These are phyloP conservation scores for Myochromella boudieri DNA, from an alignment of 768 basidiomycete genomes.

Conservation along the genomic window DNA sequence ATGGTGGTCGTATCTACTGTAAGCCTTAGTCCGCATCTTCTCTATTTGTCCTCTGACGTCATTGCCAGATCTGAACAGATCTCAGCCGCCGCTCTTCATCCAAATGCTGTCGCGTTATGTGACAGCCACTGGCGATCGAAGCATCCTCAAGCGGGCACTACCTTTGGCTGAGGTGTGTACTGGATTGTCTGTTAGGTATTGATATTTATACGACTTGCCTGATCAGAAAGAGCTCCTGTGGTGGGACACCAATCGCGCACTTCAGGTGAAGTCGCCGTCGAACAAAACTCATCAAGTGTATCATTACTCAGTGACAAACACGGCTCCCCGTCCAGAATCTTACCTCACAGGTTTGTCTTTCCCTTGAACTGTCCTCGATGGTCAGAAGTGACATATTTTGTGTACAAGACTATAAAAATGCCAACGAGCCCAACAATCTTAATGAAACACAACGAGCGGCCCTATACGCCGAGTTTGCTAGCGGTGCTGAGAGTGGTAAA, in stretches of 20 bases:
- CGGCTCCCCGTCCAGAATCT: slow-evolving; percentile 87
- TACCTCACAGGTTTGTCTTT: slow-evolving; percentile 55
- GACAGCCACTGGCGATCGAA: slow-evolving; percentile 62
- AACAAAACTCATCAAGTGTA: slow-evolving; percentile 64
- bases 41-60: background rate
- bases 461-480: slow-evolving; percentile 86
- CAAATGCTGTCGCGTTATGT: slow-evolving; percentile 95
- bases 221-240: slow-evolving; percentile 73
- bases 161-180: slow-evolving; percentile 72
- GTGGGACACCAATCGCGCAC: slow-evolving; percentile 77
- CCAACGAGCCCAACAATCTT: slow-evolving; percentile 66
- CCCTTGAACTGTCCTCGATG: background rate
- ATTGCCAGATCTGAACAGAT: slow-evolving; percentile 76
- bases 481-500: slow-evolving; percentile 79
- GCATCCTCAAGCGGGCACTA: slow-evolving; percentile 78
- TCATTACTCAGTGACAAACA: slow-evolving; percentile 78
- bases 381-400: slow-evolving; percentile 1
- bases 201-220: background rate
- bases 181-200: background rate
- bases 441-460: slow-evolving; percentile 58
- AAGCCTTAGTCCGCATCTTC: slow-evolving; percentile 18
- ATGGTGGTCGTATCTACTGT: slow-evolving; percentile 93
- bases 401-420: slow-evolving; percentile 72
- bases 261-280: slow-evolving; percentile 67
- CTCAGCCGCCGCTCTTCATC: slow-evolving; percentile 83